phyloP scores from a whole-genome alignment of 2,329 filamentous ascomycete genomes.

The Neonectria punicea region DNA sequence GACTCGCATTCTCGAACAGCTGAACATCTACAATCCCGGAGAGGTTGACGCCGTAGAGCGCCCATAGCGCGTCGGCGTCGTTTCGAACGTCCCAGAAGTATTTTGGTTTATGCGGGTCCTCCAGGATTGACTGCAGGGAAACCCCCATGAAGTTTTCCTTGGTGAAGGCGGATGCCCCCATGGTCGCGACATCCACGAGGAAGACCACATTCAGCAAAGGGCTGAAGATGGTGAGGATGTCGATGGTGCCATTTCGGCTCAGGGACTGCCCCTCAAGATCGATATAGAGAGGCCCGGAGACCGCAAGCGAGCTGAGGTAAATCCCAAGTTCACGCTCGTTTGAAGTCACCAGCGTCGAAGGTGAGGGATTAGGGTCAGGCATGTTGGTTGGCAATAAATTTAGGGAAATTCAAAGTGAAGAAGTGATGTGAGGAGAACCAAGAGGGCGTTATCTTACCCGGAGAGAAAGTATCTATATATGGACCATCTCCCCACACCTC shows the following conservation, averaged over 20 bases:
- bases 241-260: constrained; percentile 5
- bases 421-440: no score
- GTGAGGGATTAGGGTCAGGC: no score
- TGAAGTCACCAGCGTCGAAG: no score
- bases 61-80: constrained; percentile 15
- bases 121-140: neutral
- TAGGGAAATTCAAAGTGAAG: no score
- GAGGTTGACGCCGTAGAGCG: neutral
- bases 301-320: neutral
- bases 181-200: neutral
- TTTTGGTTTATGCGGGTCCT: neutral
- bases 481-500: no score
- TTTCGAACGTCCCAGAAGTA: constrained; percentile 14
- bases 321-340: neutral
- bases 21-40: constrained; percentile 3
- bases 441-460: no score
- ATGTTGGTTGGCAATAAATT: no score
- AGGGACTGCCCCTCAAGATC: constrained; percentile 3
- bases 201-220: neutral
- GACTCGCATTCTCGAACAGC: constrained; percentile 9
- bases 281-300: neutral
- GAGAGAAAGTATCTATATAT: no score
- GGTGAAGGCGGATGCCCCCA: neutral
- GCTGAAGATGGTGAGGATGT: neutral
- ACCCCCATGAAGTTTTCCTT: neutral